Conservation (phyloP, 306 rosid species). For the Cicer yamashitae region DNA sequence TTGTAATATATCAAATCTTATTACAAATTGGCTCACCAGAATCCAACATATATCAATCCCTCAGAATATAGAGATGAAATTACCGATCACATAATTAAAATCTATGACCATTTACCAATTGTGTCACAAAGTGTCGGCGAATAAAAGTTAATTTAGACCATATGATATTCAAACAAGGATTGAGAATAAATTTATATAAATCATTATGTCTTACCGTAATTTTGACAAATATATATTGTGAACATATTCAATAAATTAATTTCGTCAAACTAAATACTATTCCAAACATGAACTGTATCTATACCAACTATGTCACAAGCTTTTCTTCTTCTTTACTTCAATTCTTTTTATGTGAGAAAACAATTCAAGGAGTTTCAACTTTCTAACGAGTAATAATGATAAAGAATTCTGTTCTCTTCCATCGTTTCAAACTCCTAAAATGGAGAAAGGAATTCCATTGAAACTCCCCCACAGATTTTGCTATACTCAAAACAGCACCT, state of each 20-base stretch:
- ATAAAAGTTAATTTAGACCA: not conserved
- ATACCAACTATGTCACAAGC: not conserved
- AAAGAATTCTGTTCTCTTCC: slow-evolving; percentile 24
- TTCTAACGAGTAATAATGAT: not conserved
- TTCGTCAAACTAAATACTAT: no score
- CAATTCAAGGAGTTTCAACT: not conserved
- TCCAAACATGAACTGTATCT: not conserved
- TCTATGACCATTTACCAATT: no score
- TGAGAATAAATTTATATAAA: no score
- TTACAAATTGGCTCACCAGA: no score
- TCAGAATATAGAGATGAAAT: no score
- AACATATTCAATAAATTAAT: no score
- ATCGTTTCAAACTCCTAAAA: slow-evolving; percentile 41
- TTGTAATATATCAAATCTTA: no score
- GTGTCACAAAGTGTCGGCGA: no score
- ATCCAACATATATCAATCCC: no score
- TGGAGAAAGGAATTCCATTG: slow-evolving; percentile 24
- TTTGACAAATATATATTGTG: no score
- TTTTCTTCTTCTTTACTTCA: not conserved
- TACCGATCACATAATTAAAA: no score
- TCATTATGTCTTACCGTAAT: no score
- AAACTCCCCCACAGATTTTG: slow-evolving; percentile 22
- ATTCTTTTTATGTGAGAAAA: slow-evolving; percentile 3
- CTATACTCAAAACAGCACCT: slow-evolving; percentile 45
- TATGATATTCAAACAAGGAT: not conserved